Evolutionary conservation across 805 yeast genomes (phyloP).

Genomic region (Naumovozyma baii): DNA sequence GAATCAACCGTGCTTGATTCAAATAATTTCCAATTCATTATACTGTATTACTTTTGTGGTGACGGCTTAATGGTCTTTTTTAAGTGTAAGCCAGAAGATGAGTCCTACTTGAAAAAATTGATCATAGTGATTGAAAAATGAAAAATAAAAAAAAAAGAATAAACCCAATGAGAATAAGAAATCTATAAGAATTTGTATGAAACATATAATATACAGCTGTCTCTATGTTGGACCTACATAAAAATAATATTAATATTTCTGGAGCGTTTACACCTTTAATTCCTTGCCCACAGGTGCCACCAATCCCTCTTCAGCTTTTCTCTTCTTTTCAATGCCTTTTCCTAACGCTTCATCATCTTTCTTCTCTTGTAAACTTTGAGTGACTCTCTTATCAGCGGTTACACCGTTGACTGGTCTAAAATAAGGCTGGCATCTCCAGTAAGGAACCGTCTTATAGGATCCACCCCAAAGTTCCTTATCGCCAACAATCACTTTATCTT

Average conservation of each 20-base stretch:
- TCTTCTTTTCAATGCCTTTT: slow-evolving; percentile 11
- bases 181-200: no score
- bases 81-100: no score
- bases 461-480: slow-evolving; percentile 69
- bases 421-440: slow-evolving; percentile 95
- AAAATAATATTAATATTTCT: no score
- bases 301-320: slow-evolving; percentile 18
- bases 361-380: slow-evolving; percentile 11
- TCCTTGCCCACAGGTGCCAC: slow-evolving; percentile 9
- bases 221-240: no score
- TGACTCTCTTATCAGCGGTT: slow-evolving; percentile 37
- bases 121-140: no score
- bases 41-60: not conserved
- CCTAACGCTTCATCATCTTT: slow-evolving; percentile 4
- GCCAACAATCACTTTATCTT: slow-evolving; percentile 50
- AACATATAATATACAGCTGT: no score
- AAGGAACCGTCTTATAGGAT: slow-evolving; percentile 68
- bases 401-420: slow-evolving; percentile 84
- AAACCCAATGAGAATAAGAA: no score
- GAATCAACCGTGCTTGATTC: slow-evolving; percentile 2
- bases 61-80: no score
- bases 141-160: no score
- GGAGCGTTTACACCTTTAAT: slow-evolving; percentile 4
- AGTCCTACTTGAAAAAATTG: no score
- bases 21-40: not conserved